Base-by-base conservation (phyloP, 257 asterid genomes). In the Marsdenia floribunda region DNA sequence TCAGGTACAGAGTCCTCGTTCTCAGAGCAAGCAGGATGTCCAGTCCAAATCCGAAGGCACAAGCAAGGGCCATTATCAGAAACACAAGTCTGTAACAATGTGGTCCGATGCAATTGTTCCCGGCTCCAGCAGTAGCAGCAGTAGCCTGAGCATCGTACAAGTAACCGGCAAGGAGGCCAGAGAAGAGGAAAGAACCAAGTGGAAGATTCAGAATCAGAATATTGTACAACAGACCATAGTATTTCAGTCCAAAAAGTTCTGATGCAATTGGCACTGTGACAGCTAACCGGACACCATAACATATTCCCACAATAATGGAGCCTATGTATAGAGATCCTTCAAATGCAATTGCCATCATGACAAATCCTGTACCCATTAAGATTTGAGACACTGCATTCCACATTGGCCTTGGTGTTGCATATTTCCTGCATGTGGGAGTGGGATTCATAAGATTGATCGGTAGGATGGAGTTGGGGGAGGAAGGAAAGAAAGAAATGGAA, bases 141-240 rank as follows among this genome's bases (percentile, higher is more conserved):
- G 76, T 79, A 14, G 82, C 73, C 59, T 79, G 72, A 37, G 82
- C 68, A 75, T 79, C 82, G 24, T 79, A 74, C 44, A 79, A 64
- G 44, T 59, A 79, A 14, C 82, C 82, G 44, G 82, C 82, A 29
- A 79, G 63, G 18, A 79, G 76, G 54, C 82, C 82, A 44, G 82
- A 79, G 73, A 79, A 79, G 53, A 79, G 76, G 76, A 79, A 79
- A 3, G 82, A 80, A 44, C 83, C 83, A 16, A 75, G 77, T n/a
- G 83, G 83, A 40, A 76, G 69, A 64, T 80, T 80, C 65, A 80
- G 70, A 37, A 80, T 80, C 70, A 80, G 58, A 52, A 80, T 46
- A 65, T 75, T 74, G 53, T 74, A 80, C 40, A 80, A 21, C 6
- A 74, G 53, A 7, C 83, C 80, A 44, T 63, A 80, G 52, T 71